These are phyloP conservation scores for Teratosphaeria epicoccoides DNA, from an alignment of 2,329 filamentous ascomycete genomes.

Conservation along the genomic window DNA sequence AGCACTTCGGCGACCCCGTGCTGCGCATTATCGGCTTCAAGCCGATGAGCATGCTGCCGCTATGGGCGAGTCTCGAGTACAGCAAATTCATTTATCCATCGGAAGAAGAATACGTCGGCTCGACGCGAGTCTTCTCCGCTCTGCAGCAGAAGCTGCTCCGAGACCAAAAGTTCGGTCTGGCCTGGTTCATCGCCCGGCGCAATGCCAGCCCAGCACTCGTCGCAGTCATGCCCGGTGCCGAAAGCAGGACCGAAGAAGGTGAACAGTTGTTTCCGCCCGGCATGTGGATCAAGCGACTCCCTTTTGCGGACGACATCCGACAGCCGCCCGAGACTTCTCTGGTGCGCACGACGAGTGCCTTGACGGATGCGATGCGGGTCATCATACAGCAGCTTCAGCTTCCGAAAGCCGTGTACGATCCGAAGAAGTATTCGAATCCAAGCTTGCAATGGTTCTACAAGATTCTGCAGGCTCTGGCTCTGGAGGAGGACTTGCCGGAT, in stretches of 20 bases:
- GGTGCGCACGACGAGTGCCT: constrained; percentile 52
- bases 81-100: constrained; percentile 90
- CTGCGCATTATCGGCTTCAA: constrained; percentile 95
- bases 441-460: constrained; percentile 94
- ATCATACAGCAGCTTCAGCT: constrained; percentile 80
- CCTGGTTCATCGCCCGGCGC: constrained; percentile 76
- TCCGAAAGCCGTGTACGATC: constrained; percentile 75
- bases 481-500: constrained; percentile 82
- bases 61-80: constrained; percentile 78
- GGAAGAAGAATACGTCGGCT: constrained; percentile 81
- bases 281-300: constrained; percentile 79
- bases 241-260: constrained; percentile 53
- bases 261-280: constrained; percentile 68
- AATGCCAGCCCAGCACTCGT: constrained; percentile 73
- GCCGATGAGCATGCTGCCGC: constrained; percentile 58
- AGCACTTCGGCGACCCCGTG: constrained; percentile 68
- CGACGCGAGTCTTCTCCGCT: constrained; percentile 83
- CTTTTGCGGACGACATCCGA: constrained; percentile 81
- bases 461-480: constrained; percentile 79
- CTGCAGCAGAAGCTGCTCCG: constrained; percentile 77
- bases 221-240: constrained; percentile 67
- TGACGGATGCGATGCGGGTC: constrained; percentile 72
- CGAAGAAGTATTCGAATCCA: constrained; percentile 72
- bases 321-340: constrained; percentile 50
- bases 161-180: constrained; percentile 70